phyloP scores from a whole-genome alignment of 371 early-diverging fungal species.

The Mortierella sp. region DNA sequence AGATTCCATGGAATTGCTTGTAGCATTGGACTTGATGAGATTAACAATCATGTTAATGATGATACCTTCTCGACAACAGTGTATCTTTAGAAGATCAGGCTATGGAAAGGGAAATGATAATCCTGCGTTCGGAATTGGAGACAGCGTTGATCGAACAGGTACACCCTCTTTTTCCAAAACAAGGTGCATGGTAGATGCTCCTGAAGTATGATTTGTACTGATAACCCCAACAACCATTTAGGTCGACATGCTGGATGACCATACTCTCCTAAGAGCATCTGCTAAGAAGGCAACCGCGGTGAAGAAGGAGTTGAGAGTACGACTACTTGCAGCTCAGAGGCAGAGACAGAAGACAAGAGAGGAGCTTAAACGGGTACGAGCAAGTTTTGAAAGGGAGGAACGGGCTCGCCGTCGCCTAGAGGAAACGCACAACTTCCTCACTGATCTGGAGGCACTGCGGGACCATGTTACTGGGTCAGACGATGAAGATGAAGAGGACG shows the following conservation, averaged over 20 bases:
- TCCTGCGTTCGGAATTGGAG: constrained; percentile 35
- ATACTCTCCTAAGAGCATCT: constrained; percentile 32
- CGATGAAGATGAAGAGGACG: constrained; percentile 15
- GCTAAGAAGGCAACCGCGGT: constrained; percentile 40
- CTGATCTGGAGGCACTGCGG: constrained; percentile 41
- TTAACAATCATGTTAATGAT: not conserved
- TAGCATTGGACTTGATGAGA: not conserved
- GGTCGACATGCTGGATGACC: constrained; percentile 50
- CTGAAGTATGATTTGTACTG: not conserved
- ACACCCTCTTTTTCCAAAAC: not conserved
- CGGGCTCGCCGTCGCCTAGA: constrained; percentile 40
- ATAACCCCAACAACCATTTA: constrained; percentile 4
- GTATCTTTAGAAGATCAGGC: constrained; percentile 31
- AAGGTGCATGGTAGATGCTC: not conserved
- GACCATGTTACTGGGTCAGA: constrained; percentile 31
- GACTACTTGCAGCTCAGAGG: constrained; percentile 40
- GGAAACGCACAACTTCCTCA: constrained; percentile 48
- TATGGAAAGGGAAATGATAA: constrained; percentile 21
- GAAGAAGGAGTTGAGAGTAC: constrained; percentile 43
- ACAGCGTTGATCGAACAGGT: constrained; percentile 47
- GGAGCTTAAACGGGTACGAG: constrained; percentile 32
- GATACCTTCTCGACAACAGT: constrained; percentile 7
- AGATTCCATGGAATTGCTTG: not conserved
- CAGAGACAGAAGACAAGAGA: constrained; percentile 26
- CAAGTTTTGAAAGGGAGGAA: constrained; percentile 42